These are phyloP conservation scores for Candida coquimbonensis DNA, from an alignment of 805 yeast genomes.

Conservation along the genomic window DNA sequence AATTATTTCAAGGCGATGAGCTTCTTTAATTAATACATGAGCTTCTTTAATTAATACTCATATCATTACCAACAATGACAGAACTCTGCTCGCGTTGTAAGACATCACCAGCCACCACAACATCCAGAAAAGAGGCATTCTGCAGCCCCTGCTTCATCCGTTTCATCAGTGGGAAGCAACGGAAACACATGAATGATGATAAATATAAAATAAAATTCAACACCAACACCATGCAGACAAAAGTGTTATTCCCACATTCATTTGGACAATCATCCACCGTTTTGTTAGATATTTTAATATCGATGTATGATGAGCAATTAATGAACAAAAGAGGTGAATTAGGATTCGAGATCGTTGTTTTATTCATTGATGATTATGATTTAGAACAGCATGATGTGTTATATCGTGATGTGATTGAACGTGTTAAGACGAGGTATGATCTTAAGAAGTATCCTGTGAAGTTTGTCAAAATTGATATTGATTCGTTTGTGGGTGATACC, in stretches of 20 bases:
- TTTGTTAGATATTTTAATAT: constrained; percentile 57
- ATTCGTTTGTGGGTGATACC: constrained; percentile 31
- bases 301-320: constrained; percentile 56
- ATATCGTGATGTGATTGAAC: constrained; percentile 9
- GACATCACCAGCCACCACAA: too few relatives aligned
- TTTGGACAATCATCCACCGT: constrained; percentile 65
- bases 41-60: too few relatives aligned
- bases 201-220: constrained; percentile 67
- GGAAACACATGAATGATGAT: constrained; percentile 67
- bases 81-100: background rate
- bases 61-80: background rate
- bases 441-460: constrained; percentile 26
- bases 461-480: constrained; percentile 35
- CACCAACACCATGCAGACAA: constrained; percentile 33
- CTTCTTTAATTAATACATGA: too few relatives aligned
- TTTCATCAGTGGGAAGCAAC: constrained; percentile 72
- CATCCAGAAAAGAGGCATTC: constrained; percentile 56
- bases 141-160: constrained; percentile 63
- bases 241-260: constrained; percentile 54
- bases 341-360: constrained; percentile 56
- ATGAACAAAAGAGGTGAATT: constrained; percentile 53
- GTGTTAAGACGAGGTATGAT: constrained; percentile 16
- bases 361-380: constrained; percentile 39
- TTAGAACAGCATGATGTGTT: constrained; percentile 12
- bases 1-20: constrained; percentile 6